Conservation (phyloP, 768 basidiomycete species). For the Suillus alpinus region DNA sequence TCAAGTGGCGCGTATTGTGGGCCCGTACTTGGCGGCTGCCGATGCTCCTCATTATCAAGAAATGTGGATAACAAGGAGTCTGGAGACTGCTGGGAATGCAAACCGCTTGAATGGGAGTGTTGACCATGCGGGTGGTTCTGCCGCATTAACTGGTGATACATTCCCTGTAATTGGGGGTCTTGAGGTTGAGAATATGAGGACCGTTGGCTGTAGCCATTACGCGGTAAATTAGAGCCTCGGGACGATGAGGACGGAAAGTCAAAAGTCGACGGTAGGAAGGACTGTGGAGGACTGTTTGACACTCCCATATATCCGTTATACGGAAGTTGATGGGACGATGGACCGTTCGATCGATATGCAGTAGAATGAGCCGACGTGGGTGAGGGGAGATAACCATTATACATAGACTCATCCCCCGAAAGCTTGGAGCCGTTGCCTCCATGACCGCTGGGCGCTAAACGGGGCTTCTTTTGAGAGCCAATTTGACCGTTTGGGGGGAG, state of each 20-base stretch:
- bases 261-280: slow-evolving; percentile 23
- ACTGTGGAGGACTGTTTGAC: slow-evolving; percentile 20
- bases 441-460: slow-evolving; percentile 24
- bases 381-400: slow-evolving; percentile 30
- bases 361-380: slow-evolving; percentile 27
- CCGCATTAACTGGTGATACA: slow-evolving; percentile 27
- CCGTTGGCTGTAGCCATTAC: slow-evolving; percentile 26
- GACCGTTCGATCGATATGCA: slow-evolving; percentile 28
- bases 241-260: slow-evolving; percentile 30
- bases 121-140: slow-evolving; percentile 23
- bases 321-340: slow-evolving; percentile 22
- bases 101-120: slow-evolving; percentile 7
- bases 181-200: slow-evolving; percentile 26
- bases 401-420: slow-evolving; percentile 26
- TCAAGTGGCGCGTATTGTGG: slow-evolving; percentile 28
- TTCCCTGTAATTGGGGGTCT: slow-evolving; percentile 28
- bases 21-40: slow-evolving; percentile 18
- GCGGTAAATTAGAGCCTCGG: slow-evolving; percentile 19
- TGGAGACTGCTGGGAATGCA: slow-evolving; percentile 24
- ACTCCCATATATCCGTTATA: slow-evolving; percentile 25
- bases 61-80: slow-evolving; percentile 26
- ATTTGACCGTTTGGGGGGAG: slow-evolving; percentile 24
- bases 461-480: slow-evolving; percentile 27
- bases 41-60: slow-evolving; percentile 28
- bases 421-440: slow-evolving; percentile 24